Evolutionary conservation across 257 asterid genomes (phyloP).

Genomic region (Solanum megistacrolobum): DNA sequence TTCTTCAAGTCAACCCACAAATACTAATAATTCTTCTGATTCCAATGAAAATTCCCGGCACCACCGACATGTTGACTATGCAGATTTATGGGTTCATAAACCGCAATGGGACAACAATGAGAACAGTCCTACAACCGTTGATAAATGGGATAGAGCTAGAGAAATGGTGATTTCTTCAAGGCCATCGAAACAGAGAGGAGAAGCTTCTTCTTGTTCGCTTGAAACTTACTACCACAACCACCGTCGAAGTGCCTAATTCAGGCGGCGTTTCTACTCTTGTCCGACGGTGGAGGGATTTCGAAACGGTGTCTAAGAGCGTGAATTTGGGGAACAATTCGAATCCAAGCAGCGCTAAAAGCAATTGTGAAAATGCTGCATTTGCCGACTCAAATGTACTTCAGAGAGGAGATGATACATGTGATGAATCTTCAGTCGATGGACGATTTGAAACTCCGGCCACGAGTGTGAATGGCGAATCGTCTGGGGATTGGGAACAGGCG

Average conservation of each 20-base stretch:
- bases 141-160: conserved; percentile 17
- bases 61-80: not conserved
- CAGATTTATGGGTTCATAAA: conserved; percentile 6
- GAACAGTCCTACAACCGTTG: not conserved
- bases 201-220: not conserved
- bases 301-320: not conserved
- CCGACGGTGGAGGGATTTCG: conserved; percentile 6
- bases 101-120: conserved; percentile 11
- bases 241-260: not conserved
- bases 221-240: not conserved
- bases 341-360: not conserved
- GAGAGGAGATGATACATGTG: not conserved
- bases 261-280: conserved; percentile 15
- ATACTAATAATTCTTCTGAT: not conserved
- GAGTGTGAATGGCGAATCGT: not conserved
- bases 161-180: conserved; percentile 16
- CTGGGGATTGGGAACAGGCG: not conserved
- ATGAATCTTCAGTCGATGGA: not conserved
- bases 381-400: not conserved
- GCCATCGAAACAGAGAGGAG: not conserved
- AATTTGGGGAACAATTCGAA: not conserved
- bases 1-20: not conserved
- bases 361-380: not conserved
- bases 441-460: not conserved
- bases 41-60: not conserved